Evolutionary conservation across 73 alveolate species (phyloP).

Genomic region (Symbiodinium natans): DNA sequence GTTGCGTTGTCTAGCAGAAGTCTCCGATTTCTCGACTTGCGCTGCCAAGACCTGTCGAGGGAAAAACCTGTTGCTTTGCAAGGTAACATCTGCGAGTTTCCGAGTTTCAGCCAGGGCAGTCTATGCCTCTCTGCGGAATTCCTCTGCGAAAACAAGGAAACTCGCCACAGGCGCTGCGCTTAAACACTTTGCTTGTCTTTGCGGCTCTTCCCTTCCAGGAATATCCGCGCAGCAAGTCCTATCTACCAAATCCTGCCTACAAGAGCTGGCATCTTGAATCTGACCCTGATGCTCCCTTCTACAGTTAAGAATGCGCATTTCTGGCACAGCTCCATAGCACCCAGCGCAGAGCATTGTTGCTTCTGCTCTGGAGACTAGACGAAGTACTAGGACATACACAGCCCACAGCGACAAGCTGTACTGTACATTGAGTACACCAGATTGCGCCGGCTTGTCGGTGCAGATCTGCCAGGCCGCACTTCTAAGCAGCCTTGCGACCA

Average conservation of each 20-base stretch:
- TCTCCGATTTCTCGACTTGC: background rate
- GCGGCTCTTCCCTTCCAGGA: background rate
- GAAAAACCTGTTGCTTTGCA: constrained; percentile 1
- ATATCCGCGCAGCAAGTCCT: background rate
- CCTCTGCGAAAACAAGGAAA: background rate
- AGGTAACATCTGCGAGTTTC: background rate
- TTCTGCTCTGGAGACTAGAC: background rate
- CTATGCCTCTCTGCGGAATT: background rate
- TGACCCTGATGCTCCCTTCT: no score
- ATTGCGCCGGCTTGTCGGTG: no score
- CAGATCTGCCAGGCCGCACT: no score
- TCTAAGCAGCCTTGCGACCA: no score
- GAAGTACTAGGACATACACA: no score
- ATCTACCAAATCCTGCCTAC: background rate
- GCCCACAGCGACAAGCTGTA: no score
- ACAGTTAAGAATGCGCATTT: no score
- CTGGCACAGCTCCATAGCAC: background rate
- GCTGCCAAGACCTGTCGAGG: background rate
- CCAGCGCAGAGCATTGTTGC: background rate
- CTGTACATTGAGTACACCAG: no score
- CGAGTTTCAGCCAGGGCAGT: background rate
- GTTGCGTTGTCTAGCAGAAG: no score
- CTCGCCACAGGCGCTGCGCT: background rate
- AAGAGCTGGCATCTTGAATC: background rate
- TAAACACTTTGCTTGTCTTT: background rate